These are phyloP conservation scores for Botrytis pseudocinerea DNA, from an alignment of 2,329 filamentous ascomycete genomes.

Conservation along the genomic window DNA sequence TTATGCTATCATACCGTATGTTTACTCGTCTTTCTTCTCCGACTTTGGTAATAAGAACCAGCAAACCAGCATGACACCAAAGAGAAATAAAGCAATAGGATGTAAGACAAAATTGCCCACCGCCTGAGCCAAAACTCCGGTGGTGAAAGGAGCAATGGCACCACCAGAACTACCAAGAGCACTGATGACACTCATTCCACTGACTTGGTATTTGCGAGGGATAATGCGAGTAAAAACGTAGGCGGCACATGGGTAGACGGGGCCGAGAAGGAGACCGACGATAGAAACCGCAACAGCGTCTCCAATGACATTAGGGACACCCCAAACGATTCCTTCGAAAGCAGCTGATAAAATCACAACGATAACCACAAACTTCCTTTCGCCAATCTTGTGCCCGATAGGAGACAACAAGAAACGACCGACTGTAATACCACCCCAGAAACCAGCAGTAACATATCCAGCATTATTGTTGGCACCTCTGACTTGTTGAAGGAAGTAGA, in stretches of 20 bases:
- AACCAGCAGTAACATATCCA: slow-evolving; percentile 76
- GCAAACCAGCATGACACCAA: slow-evolving; percentile 62
- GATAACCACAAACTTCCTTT: slow-evolving; percentile 66
- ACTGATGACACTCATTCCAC: slow-evolving; percentile 65
- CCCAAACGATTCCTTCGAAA: slow-evolving; percentile 78
- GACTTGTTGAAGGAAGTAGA: slow-evolving; percentile 76
- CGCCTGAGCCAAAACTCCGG: slow-evolving; percentile 49
- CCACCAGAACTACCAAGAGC: slow-evolving; percentile 71
- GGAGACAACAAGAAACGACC: slow-evolving; percentile 72
- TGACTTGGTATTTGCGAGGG: slow-evolving; percentile 59
- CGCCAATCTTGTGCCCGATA: slow-evolving; percentile 66
- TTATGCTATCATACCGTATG: neutral
- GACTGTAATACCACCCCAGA: slow-evolving; percentile 73
- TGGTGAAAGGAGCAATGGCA: slow-evolving; percentile 58
- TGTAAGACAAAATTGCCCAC: slow-evolving; percentile 50
- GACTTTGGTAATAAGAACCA: slow-evolving; percentile 61
- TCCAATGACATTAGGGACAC: slow-evolving; percentile 72
- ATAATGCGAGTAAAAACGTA: slow-evolving; percentile 63
- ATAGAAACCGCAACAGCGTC: slow-evolving; percentile 67
- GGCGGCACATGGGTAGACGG: slow-evolving; percentile 74
- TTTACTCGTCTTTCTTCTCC: slow-evolving; percentile 61
- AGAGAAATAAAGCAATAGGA: slow-evolving; percentile 65
- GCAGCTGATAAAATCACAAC: slow-evolving; percentile 61
- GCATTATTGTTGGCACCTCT: slow-evolving; percentile 70
- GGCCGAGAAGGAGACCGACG: slow-evolving; percentile 74